phyloP scores from a whole-genome alignment of 2,329 filamentous ascomycete genomes.

The Fusarium redolens region DNA sequence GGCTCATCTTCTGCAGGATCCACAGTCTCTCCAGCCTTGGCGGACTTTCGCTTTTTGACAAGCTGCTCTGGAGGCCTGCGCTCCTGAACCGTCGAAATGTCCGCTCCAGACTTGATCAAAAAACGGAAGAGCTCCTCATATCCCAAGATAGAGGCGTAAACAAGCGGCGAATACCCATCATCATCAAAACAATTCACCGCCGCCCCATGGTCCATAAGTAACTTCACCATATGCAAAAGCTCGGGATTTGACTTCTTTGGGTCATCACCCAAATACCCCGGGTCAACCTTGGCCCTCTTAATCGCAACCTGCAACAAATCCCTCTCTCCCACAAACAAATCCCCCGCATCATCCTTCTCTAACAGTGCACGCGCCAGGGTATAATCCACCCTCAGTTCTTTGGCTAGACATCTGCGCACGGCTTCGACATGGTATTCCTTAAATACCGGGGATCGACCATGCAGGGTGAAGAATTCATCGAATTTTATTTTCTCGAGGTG shows the following conservation, averaged over 20 bases:
- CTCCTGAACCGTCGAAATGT: not conserved
- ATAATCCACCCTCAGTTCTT: not conserved
- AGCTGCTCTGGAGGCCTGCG: not conserved
- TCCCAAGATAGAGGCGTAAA: constrained; percentile 11
- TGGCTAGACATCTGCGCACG: not conserved
- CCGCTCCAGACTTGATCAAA: not conserved
- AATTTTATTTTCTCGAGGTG: constrained; percentile 9
- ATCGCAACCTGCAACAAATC: constrained; percentile 16
- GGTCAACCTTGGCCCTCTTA: not conserved
- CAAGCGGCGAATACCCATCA: constrained; percentile 9
- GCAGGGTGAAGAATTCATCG: constrained; percentile 10
- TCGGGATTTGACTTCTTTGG: constrained; percentile 6
- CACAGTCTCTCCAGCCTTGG: fast-evolving
- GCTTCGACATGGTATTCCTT: constrained; percentile 4
- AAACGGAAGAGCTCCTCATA: constrained; percentile 3
- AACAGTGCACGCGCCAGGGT: not conserved
- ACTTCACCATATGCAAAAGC: not conserved
- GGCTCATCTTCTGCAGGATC: not conserved
- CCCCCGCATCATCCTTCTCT: not conserved
- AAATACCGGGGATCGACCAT: not conserved
- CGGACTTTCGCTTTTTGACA: not conserved
- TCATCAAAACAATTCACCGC: not conserved
- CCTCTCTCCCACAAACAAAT: not conserved
- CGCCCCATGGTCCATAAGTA: constrained; percentile 13
- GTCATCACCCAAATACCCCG: not conserved